These are phyloP conservation scores for Pestalotiopsis sp. DNA, from an alignment of 2,329 filamentous ascomycete genomes.

Conservation along the genomic window DNA sequence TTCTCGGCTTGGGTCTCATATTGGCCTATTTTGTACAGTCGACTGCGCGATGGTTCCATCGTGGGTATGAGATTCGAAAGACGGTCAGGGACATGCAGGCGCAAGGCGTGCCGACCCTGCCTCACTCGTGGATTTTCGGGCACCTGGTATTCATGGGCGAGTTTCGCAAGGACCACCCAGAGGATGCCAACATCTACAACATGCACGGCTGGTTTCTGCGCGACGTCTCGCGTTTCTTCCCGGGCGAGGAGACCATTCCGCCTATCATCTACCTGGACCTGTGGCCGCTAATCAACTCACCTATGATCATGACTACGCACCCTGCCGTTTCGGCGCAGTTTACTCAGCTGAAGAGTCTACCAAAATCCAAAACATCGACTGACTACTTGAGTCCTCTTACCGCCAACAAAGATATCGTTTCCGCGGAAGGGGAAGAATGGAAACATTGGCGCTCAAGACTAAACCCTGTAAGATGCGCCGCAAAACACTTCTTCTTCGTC, in stretches of 20 bases:
- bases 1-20: background rate
- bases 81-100: background rate
- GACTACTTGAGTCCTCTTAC: background rate
- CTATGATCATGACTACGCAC: constrained; percentile 5
- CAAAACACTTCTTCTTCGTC: background rate
- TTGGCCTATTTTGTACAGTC: background rate
- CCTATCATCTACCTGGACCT: constrained; percentile 11
- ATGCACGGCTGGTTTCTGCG: constrained; percentile 4
- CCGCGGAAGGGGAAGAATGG: constrained; percentile 29
- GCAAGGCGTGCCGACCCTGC: constrained; percentile 2
- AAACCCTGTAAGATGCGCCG: constrained; percentile 25
- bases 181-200: constrained; percentile 1
- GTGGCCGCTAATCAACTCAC: constrained; percentile 3
- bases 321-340: constrained; percentile 7
- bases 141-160: constrained; percentile 6
- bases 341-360: constrained; percentile 6
- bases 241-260: background rate
- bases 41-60: background rate
- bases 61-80: constrained; percentile 1
- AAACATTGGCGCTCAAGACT: constrained; percentile 20
- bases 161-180: constrained; percentile 1
- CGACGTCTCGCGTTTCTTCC: constrained; percentile 2
- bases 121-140: constrained; percentile 6
- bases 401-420: constrained; percentile 24
- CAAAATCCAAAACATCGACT: background rate